Evolutionary conservation across 2,329 filamentous ascomycete genomes (phyloP).

Genomic region (Diaporthe humulicola): DNA sequence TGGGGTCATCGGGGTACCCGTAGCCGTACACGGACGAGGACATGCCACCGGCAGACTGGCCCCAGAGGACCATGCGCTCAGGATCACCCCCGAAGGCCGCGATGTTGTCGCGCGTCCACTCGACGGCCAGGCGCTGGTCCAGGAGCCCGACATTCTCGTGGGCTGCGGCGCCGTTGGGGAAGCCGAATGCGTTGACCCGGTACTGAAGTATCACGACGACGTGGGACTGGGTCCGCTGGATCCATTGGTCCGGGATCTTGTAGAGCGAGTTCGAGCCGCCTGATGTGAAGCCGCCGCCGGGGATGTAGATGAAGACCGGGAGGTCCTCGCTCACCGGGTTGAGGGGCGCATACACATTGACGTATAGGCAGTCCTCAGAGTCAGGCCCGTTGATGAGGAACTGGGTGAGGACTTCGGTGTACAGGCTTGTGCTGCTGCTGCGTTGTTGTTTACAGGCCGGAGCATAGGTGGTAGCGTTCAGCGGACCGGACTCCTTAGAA

Average conservation of each 20-base stretch:
- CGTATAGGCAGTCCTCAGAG: conserved; percentile 34
- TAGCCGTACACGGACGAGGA: conserved; percentile 56
- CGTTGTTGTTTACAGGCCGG: conserved; percentile 9
- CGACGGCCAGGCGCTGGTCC: conserved; percentile 65
- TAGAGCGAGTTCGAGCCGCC: conserved; percentile 30
- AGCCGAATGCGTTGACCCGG: conserved; percentile 43
- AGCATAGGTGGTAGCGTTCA: conserved; percentile 9
- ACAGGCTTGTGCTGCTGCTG: conserved; percentile 1
- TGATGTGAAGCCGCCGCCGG: conserved; percentile 29
- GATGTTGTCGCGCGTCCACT: conserved; percentile 66
- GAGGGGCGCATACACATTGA: conserved; percentile 27
- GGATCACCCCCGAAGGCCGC: conserved; percentile 64
- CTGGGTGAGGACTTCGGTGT: conserved; percentile 22
- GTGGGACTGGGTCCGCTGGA: conserved; percentile 30
- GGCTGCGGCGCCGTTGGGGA: conserved; percentile 46
- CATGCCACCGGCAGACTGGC: conserved; percentile 60
- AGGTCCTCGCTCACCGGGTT: neutral
- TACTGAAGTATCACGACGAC: conserved; percentile 30
- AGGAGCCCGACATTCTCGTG: conserved; percentile 62
- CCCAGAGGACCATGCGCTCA: conserved; percentile 59
- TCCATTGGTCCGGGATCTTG: conserved; percentile 33
- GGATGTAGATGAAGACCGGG: conserved; percentile 31
- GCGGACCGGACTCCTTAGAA: neutral
- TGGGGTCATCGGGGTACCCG: conserved; percentile 57
- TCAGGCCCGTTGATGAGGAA: conserved; percentile 27